Evolutionary conservation across 2,329 filamentous ascomycete genomes (phyloP).

Genomic region (Cladosporium sp.): DNA sequence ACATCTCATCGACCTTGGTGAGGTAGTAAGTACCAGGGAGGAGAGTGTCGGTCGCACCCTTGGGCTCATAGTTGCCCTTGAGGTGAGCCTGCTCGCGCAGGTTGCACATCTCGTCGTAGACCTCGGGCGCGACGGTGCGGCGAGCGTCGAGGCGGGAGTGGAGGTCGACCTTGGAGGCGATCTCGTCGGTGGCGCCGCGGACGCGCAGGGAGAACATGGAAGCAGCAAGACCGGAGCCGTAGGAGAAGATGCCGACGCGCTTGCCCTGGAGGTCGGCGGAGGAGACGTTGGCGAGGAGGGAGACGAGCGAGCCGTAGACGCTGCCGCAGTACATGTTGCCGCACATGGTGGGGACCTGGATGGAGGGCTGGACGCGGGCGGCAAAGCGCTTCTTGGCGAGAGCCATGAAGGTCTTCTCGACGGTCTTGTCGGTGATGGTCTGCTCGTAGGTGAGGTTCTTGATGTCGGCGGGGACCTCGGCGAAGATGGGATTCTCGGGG

Average conservation of each 20-base stretch:
- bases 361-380: slow-evolving; percentile 43
- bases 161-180: slow-evolving; percentile 43
- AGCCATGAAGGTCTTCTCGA: slow-evolving; percentile 49
- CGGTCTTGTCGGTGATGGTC: slow-evolving; percentile 45
- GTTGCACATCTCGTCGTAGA: slow-evolving; percentile 50
- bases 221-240: slow-evolving; percentile 46
- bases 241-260: slow-evolving; percentile 47
- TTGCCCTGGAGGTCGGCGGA: slow-evolving; percentile 43
- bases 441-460: slow-evolving; percentile 41
- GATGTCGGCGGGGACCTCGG: slow-evolving; percentile 44
- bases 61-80: slow-evolving; percentile 44
- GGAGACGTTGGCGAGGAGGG: slow-evolving; percentile 41
- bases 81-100: slow-evolving; percentile 46
- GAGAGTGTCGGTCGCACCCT: slow-evolving; percentile 39
- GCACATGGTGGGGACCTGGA: slow-evolving; percentile 47
- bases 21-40: slow-evolving; percentile 47
- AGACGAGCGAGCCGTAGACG: slow-evolving; percentile 46
- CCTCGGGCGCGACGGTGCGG: slow-evolving; percentile 41
- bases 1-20: slow-evolving; percentile 45
- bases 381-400: slow-evolving; percentile 48
- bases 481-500: slow-evolving; percentile 43
- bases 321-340: slow-evolving; percentile 52
- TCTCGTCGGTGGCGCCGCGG: slow-evolving; percentile 40
- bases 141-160: slow-evolving; percentile 40
- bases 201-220: slow-evolving; percentile 47